Base-by-base conservation (phyloP, 441 rosid genomes). In the Eutrema salsugineum region DNA sequence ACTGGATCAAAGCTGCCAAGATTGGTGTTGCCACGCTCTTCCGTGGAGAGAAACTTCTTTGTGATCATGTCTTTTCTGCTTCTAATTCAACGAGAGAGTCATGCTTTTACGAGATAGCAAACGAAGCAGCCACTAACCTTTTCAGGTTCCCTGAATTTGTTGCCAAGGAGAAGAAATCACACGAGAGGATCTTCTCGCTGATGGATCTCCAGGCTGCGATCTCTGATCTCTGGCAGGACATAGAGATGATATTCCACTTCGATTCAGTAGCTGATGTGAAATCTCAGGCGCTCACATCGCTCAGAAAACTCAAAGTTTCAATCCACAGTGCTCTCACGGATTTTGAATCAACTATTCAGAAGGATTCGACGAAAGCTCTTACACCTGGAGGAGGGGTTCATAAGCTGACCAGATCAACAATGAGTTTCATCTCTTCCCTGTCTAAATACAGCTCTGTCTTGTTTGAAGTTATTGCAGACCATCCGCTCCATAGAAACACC, bases 331-430 rank as follows among this genome's bases (percentile, higher is more conserved):
- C 75, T 39, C 68, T 86, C 38, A 60, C 58, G 2, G 80, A 72
- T 44, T 82, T 80, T 15, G 84, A 78, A 46, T 67, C 84, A 54
- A 38, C 71, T 16, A 74, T 88, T 48, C 86, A 67, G 28, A 85
- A 83, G 61, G 88, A 83, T 68, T 72, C 86, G 0, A 71, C 79
- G 1, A 85, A 74, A 61, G 36, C 68, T 36, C 64, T 44, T 6
- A 78, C 75, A n/a, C 39, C 74, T 11, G 93, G 88, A 3, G 88
- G 93, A 22, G 87, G 87, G 66, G 70, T 86, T 75, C 90, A 86
- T 61, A 79, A 51, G 28, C 80, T 79, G 63, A 80, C 83, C n/a
- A 63, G 57, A 48, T 61, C 81, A 35, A 74, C 77, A 15, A 80
- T 82, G 86, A 66, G 46, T 12, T 86, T 75, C 83, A 59, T 82